phyloP scores from a whole-genome alignment of 345 rosid genomes.

The Cardiospermum halicacabum region DNA sequence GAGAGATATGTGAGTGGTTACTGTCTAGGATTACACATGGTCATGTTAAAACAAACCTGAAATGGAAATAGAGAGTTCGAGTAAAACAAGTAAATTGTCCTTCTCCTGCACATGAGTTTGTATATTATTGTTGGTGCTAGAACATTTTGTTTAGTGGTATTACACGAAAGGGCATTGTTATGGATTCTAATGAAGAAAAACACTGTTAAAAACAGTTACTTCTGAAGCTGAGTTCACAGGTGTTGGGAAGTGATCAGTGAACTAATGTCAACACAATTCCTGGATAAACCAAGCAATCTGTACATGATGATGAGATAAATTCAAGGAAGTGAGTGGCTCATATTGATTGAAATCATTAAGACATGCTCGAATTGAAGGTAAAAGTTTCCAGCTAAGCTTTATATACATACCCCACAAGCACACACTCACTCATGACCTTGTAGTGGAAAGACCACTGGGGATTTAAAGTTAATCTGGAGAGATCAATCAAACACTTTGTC shows the following conservation, averaged over 20 bases:
- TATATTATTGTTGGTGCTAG: not conserved
- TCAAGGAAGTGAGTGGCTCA: slow-evolving; percentile 16
- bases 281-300: not conserved
- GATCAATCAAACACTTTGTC: slow-evolving; percentile 8
- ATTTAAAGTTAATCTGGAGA: slow-evolving; percentile 16
- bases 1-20: not conserved
- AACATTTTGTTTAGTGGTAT: not conserved
- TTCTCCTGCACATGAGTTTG: not conserved
- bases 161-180: not conserved
- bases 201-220: not conserved
- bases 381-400: slow-evolving; percentile 15
- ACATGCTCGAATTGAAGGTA: slow-evolving; percentile 5
- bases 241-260: slow-evolving; percentile 1
- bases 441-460: slow-evolving; percentile 27
- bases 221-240: not conserved
- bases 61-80: not conserved
- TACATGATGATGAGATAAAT: not conserved
- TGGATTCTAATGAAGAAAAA: not conserved
- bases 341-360: slow-evolving; percentile 14
- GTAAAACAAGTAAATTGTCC: not conserved
- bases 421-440: slow-evolving; percentile 9
- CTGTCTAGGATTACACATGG: slow-evolving; percentile 4
- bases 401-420: slow-evolving; percentile 21
- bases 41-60: not conserved
- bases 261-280: slow-evolving; percentile 1